Base-by-base conservation (phyloP, 805 yeast species). In the Wickerhamomyces sydowiorum region DNA sequence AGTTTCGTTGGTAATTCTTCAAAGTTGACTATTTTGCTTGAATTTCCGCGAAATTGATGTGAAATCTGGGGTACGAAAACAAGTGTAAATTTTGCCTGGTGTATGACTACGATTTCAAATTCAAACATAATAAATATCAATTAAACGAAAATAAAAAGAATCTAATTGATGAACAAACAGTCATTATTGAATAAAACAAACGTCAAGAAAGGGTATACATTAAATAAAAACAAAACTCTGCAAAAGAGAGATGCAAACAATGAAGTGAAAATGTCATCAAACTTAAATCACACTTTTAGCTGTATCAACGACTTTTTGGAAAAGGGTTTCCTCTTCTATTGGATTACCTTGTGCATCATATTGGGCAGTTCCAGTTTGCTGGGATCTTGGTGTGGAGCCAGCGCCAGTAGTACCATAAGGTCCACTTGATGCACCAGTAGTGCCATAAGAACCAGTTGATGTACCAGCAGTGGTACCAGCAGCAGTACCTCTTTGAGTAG, bases 201-300 rank as follows among this genome's bases (percentile, higher is more conserved):
- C 30, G 17, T 28, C 21, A 20, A 20, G 17, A 19, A 32, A 19
- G 22, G 23, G 35, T 32, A 32, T 32, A 24, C 10, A 30, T 24
- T 39, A 37, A n/a, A 51, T 36, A 49, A 45, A 45, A 18, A 51
- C 47, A 17, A 54, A 51, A 10, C 56, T 44, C 27, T 53, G 52
- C n/a, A 44, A 38, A 5, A 52, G 42, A 2, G 46, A 37, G n/a
- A n/a, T n/a, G n/a, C n/a, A n/a, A n/a, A n/a, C n/a, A 13, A 48
- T 38, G 13, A 37, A 35, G 20, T 39, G 31, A 27, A 48, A 31
- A 31, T 41, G 46, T 13, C 18, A 34, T 10, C 5, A 4, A 18
- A 15, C 7, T 45, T 40, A 46, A n/a, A 49, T 43, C 15, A 49
- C 47, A 29, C 46, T 45, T 44, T 42, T 49, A 5, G 53, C 51